These are phyloP conservation scores for Beta macrorhiza DNA, from an alignment of 179 eudicot species.

Conservation along the genomic window DNA sequence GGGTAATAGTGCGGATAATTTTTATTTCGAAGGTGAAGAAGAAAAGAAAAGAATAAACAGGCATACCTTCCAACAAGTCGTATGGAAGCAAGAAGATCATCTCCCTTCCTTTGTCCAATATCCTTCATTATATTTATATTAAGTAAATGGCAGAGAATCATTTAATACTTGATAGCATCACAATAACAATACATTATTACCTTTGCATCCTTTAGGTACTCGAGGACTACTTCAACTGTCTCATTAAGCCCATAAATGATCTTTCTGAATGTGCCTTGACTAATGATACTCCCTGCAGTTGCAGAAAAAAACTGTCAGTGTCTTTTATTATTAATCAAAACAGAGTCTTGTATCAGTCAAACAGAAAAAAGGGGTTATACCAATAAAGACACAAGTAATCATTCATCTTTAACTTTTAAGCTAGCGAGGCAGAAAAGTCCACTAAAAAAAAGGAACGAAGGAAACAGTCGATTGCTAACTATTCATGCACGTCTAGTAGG, in stretches of 20 bases:
- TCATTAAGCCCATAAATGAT: slow-evolving; percentile 81
- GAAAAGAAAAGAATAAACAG: slow-evolving; percentile 10
- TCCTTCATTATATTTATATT: slow-evolving; percentile 44
- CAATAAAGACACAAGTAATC: slow-evolving; percentile 2
- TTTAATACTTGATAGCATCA: slow-evolving; percentile 1
- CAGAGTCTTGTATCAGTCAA: neutral
- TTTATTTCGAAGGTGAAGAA: slow-evolving; percentile 8
- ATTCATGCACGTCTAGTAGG: too few species aligned
- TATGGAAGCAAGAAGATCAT: slow-evolving; percentile 89
- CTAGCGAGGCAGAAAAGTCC: neutral
- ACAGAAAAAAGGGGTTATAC: neutral
- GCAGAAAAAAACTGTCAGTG: slow-evolving; percentile 5
- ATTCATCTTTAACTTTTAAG: slow-evolving; percentile 3
- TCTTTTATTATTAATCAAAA: neutral
- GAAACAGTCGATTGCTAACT: neutral
- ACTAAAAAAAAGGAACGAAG: neutral
- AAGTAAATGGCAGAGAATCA: neutral
- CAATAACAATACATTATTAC: slow-evolving; percentile 31
- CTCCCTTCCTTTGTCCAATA: slow-evolving; percentile 74
- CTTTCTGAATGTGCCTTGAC: slow-evolving; percentile 60
- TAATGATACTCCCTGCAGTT: slow-evolving; percentile 42
- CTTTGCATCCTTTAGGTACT: slow-evolving; percentile 92
- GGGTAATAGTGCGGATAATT: neutral
- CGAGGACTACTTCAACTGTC: slow-evolving; percentile 72
- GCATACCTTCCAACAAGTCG: slow-evolving; percentile 80